Percentiles rank a stretch among this genome's conserved stretches.
These are phyloP conservation scores for Coemansia sp. DNA, from an alignment of 192 early-diverging fungal species.

Conservation along the genomic window DNA sequence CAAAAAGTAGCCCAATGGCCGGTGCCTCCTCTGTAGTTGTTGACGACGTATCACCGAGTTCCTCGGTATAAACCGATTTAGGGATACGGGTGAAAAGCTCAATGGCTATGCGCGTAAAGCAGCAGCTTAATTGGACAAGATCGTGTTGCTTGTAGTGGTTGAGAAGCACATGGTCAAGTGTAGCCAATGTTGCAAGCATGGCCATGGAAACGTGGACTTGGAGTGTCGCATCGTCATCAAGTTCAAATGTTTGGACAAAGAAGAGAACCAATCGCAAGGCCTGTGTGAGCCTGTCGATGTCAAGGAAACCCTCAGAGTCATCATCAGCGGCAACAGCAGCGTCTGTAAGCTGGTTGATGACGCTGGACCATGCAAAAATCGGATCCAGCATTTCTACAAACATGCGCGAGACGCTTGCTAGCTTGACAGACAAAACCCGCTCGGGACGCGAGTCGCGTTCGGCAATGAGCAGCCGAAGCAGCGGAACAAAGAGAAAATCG, in stretches of 20 bases:
- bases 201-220: slow-evolving; percentile 83
- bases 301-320: background rate
- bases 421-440: slow-evolving; percentile 42
- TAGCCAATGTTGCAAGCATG: slow-evolving; percentile 58
- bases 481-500: slow-evolving; percentile 69
- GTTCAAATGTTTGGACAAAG: slow-evolving; percentile 70
- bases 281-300: slow-evolving; percentile 13
- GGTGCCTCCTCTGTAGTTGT: no score
- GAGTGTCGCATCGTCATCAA: slow-evolving; percentile 80
- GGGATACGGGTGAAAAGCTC: slow-evolving; percentile 51
- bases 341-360: slow-evolving; percentile 58
- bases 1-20: slow-evolving; percentile 17
- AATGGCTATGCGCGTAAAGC: slow-evolving; percentile 45
- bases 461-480: slow-evolving; percentile 66
- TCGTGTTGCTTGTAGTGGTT: slow-evolving; percentile 2
- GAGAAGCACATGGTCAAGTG: slow-evolving; percentile 21
- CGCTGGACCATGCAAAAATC: slow-evolving; percentile 77
- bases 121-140: slow-evolving; percentile 15
- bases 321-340: slow-evolving; percentile 32
- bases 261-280: slow-evolving; percentile 68
- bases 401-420: slow-evolving; percentile 84
- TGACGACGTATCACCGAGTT: background rate
- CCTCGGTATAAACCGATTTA: slow-evolving; percentile 22
- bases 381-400: slow-evolving; percentile 90
- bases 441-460: slow-evolving; percentile 36